Percentiles rank a stretch among this genome's conserved stretches.
Conservation (phyloP, 2,329 filamentous ascomycete genomes). For the Colletotrichum camelliae region DNA sequence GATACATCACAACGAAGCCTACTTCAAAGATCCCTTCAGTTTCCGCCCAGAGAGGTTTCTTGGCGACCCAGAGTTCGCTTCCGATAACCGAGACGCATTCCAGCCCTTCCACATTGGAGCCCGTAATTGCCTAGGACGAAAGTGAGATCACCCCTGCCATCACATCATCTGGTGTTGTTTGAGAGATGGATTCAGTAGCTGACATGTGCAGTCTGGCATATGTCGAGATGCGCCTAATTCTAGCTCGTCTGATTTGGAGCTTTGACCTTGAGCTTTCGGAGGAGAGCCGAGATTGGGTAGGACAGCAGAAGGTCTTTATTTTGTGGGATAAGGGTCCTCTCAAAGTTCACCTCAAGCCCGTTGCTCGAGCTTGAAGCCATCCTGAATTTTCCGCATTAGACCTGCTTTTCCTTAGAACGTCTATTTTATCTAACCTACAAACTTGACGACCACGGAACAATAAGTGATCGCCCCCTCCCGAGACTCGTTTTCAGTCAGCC, state of each 20-base stretch:
- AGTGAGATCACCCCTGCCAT: background rate
- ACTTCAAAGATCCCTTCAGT: background rate
- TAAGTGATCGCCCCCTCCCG: background rate
- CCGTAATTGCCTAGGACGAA: background rate
- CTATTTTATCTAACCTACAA: fast-evolving
- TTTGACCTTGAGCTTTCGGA: constrained; percentile 50
- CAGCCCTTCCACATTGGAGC: constrained; percentile 45
- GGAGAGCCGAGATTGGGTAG: constrained; percentile 41
- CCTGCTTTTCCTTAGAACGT: background rate
- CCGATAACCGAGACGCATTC: constrained; percentile 43
- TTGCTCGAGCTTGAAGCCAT: background rate
- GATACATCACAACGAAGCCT: background rate
- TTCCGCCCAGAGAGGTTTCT: constrained; percentile 7
- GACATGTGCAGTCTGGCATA: constrained; percentile 45
- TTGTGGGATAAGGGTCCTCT: constrained; percentile 35
- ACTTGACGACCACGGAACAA: fast-evolving
- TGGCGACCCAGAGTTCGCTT: background rate
- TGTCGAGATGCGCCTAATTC: constrained; percentile 53
- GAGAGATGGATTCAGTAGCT: background rate
- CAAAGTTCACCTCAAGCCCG: background rate
- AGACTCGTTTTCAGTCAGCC: background rate
- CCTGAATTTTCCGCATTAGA: background rate
- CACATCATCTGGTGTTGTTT: fast-evolving
- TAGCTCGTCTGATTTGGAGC: constrained; percentile 51
- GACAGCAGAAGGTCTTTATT: constrained; percentile 38